These are phyloP conservation scores for Ogataea pini DNA, from an alignment of 805 yeast genomes.

Conservation along the genomic window DNA sequence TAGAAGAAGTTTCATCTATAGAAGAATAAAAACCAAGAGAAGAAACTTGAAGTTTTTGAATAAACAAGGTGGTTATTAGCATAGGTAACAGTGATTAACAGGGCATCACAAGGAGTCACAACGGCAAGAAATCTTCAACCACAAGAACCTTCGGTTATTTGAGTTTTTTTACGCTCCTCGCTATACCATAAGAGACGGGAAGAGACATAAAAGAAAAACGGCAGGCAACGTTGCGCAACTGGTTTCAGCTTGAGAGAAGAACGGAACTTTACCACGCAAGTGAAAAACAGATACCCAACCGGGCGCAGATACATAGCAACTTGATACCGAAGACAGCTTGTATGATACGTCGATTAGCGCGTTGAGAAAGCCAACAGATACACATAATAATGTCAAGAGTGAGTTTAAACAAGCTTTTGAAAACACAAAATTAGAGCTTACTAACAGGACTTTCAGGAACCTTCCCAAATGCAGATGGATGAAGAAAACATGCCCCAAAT, in stretches of 20 bases:
- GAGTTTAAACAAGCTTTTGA: neutral
- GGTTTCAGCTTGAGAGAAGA: neutral
- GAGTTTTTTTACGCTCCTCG: neutral
- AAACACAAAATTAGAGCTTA: neutral
- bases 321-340: neutral
- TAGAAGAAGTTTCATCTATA: conserved; percentile 16
- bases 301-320: neutral
- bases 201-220: neutral
- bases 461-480: conserved; percentile 32
- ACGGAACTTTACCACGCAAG: neutral
- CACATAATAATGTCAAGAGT: conserved; percentile 13
- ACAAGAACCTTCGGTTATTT: neutral
- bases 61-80: neutral
- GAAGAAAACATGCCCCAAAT: conserved; percentile 32
- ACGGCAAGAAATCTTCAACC: neutral
- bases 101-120: neutral
- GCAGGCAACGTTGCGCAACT: neutral
- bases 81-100: neutral
- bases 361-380: conserved; percentile 5
- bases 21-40: neutral
- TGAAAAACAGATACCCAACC: conserved; percentile 2
- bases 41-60: neutral
- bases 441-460: conserved; percentile 16
- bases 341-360: conserved; percentile 9
- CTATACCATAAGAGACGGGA: neutral